Base-by-base conservation (phyloP, 306 rosid genomes). In the Mimosa pudica region DNA sequence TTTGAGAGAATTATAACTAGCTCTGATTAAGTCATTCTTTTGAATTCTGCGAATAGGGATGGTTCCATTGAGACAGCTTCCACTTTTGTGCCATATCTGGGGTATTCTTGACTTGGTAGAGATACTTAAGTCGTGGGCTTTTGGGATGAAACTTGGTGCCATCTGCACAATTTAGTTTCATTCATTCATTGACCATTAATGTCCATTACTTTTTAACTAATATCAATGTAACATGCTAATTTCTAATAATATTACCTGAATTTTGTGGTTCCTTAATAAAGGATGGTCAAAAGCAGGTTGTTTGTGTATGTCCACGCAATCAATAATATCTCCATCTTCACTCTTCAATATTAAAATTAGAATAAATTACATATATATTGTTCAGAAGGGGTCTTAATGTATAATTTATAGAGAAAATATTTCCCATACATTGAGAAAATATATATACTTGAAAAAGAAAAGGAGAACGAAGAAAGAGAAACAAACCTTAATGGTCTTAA, bases 61-160 rank as follows among this genome's bases (percentile, higher is more conserved):
- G 1, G 92, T 88, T 85, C 93, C 97, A 8, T 85, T 12, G 8
- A 94, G 97, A 84, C 98, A 88, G 7, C 82, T 84, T 82, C 93
- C 98, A 68, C 86, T 88, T 76, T 32, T 91, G 2, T 80, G 97
- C 98, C 97, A 91, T 52, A 66, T 80, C 8, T 91, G 97, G n/a
- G 70, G 72, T 2, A 77, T 17, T 10, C 20, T 38, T 8, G 71
- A 8, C 3, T 51, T 51, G 57, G 57, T 51, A 51, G 57, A 51
- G 18, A 51, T n/a, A 14, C 63, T 79, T 58, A 79, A 11, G 70
- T 68, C 68, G 9, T 74, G 30, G 10, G 77, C 73, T 41, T 78
- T 58, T 24, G 68, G 10, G 0, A 18, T 7, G 67, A 71, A 85
- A 8, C 60, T 67, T 0, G 98, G 92, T 70, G 68, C 64, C 82